Conservation (phyloP, 2,329 filamentous ascomycete species). For the Thermothelomyces thermophilus region DNA sequence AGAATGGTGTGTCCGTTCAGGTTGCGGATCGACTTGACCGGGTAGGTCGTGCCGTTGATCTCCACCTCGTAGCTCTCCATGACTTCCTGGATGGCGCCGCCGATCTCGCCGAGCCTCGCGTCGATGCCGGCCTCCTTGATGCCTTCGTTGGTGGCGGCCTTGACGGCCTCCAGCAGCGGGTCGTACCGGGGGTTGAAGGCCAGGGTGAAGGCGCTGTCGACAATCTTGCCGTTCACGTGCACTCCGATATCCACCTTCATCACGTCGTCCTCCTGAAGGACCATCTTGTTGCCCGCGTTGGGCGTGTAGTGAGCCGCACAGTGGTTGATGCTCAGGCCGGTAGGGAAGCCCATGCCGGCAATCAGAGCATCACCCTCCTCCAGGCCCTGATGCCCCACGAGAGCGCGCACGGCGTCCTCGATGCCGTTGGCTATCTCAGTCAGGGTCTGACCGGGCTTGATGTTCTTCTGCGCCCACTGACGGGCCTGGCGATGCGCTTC, state of each 20-base stretch:
- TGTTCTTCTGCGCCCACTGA: constrained; percentile 71
- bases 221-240: constrained; percentile 72
- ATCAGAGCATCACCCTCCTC: constrained; percentile 69
- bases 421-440: constrained; percentile 78
- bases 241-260: constrained; percentile 81
- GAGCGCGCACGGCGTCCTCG: constrained; percentile 67
- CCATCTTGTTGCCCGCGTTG: constrained; percentile 73
- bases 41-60: constrained; percentile 69
- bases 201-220: constrained; percentile 76
- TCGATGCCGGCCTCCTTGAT: constrained; percentile 89
- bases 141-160: constrained; percentile 76
- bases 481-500: constrained; percentile 77
- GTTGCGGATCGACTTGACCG: constrained; percentile 79
- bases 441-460: constrained; percentile 70
- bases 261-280: constrained; percentile 66
- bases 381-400: constrained; percentile 68
- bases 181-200: constrained; percentile 70
- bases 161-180: constrained; percentile 65
- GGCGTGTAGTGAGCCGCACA: constrained; percentile 79
- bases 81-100: constrained; percentile 75
- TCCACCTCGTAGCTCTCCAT: constrained; percentile 94
- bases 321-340: constrained; percentile 74
- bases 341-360: constrained; percentile 78
- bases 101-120: constrained; percentile 79
- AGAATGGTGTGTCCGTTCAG: constrained; percentile 86